These are phyloP conservation scores for Omphalotus guepiniiformis DNA, from an alignment of 768 basidiomycete genomes.

Conservation along the genomic window DNA sequence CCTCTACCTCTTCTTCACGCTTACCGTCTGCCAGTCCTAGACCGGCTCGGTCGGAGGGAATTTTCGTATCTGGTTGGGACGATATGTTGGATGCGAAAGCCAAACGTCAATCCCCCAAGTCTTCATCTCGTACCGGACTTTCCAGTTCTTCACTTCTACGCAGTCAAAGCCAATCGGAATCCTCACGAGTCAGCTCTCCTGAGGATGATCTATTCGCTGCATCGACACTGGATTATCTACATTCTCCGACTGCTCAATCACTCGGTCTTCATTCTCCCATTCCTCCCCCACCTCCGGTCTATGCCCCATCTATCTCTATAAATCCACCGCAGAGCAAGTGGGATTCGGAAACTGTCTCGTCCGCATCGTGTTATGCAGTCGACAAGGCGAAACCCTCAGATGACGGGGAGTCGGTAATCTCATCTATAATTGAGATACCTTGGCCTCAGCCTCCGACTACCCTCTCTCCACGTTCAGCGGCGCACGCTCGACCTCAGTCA, in stretches of 20 bases:
- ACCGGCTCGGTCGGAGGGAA: background rate
- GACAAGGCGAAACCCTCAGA: too few relatives aligned
- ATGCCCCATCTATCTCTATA: background rate
- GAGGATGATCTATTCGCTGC: constrained; percentile 39
- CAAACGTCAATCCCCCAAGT: background rate
- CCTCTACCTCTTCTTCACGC: too few relatives aligned
- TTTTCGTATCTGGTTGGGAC: constrained; percentile 6
- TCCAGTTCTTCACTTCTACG: constrained; percentile 2
- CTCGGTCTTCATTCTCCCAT: constrained; percentile 34
- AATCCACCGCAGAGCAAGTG: background rate
- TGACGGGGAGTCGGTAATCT: constrained; percentile 31
- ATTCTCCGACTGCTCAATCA: constrained; percentile 38
- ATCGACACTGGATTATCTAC: constrained; percentile 42
- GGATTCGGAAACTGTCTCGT: background rate
- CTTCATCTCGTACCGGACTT: background rate
- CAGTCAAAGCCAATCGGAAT: background rate
- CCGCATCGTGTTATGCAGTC: constrained; percentile 20
- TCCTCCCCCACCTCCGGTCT: constrained; percentile 17
- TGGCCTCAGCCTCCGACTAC: constrained; percentile 36
- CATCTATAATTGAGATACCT: constrained; percentile 32
- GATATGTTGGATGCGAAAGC: constrained; percentile 5
- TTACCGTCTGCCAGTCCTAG: too few relatives aligned
- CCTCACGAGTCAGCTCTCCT: background rate
- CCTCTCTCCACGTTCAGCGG: too few relatives aligned
- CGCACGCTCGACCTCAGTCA: constrained; percentile 15